Evolutionary conservation across 805 yeast species (phyloP).

Genomic region (Groenewaldozyma salmanticensis): DNA sequence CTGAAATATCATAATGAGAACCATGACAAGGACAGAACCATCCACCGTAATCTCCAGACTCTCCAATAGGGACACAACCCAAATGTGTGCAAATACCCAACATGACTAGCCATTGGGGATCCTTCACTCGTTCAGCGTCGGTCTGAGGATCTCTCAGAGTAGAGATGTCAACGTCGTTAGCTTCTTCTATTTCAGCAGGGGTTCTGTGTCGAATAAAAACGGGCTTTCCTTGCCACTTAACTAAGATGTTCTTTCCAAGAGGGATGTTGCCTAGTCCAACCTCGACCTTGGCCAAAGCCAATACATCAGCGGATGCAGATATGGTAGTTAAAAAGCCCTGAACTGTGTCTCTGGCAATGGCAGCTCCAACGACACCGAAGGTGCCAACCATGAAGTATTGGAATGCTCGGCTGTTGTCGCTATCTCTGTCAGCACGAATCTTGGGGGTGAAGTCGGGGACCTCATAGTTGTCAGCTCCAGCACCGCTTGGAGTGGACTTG

Average conservation of each 20-base stretch:
- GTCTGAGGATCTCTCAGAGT: slow-evolving; percentile 87
- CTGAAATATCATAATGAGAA: slow-evolving; percentile 99
- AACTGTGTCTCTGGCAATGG: slow-evolving; percentile 93
- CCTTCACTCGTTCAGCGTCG: slow-evolving; percentile 87
- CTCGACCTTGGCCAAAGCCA: slow-evolving; percentile 99
- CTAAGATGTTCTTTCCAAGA: slow-evolving; percentile 94
- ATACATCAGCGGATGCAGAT: slow-evolving; percentile 98
- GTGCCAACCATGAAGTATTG: slow-evolving; percentile 98
- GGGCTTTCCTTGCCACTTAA: slow-evolving; percentile 99
- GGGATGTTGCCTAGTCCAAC: slow-evolving; percentile 90
- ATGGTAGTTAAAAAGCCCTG: slow-evolving; percentile 81
- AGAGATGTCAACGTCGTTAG: slow-evolving; percentile 69
- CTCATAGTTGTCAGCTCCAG: slow-evolving; percentile 67
- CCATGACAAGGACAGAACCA: slow-evolving; percentile 99
- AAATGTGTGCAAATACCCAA: slow-evolving; percentile 99
- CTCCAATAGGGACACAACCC: slow-evolving; percentile 99
- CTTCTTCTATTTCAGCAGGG: slow-evolving; percentile 84
- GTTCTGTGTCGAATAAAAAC: slow-evolving; percentile 99
- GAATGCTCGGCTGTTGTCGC: slow-evolving; percentile 74
- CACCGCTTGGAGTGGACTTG: slow-evolving; percentile 19
- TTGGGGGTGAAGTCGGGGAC: slow-evolving; percentile 85
- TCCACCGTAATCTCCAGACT: slow-evolving; percentile 99
- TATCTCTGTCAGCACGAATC: slow-evolving; percentile 58
- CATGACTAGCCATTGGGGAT: slow-evolving; percentile 98
- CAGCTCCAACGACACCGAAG: slow-evolving; percentile 80